Evolutionary conservation across 192 early-diverging fungal genomes (phyloP), one percentile per base, ranked within the genome.

Genomic region (Thamnidium elegans): DNA sequence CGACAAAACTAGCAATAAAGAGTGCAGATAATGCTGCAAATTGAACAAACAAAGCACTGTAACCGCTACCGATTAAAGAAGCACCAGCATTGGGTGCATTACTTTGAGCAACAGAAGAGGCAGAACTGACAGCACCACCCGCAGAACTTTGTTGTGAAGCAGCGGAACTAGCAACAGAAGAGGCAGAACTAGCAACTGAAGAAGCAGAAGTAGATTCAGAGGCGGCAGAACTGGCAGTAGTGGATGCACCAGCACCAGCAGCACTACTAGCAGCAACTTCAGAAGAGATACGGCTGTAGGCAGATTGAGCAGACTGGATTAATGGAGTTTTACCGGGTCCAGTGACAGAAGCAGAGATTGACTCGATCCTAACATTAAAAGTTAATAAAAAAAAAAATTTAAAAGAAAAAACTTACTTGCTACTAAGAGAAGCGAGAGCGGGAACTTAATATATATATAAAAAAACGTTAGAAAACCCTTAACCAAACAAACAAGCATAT

Each of bases 1-100:
- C 54, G 20, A 53, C 53, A 42, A 65, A 65, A 30, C 64, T 65
- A 55, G 54, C 64, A 47, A 52, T 52, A 56, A 65, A 65, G 53
- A 65, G 44, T 19, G 64, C 53, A 30, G 42, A 45, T 14, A 65
- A 45, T 8, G 53, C 52, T 14, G 52, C 53, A 45, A 55, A 20
- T 55, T 65, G 64, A n/a, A 55, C 17, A n/a, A 43, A 32, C 5
- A 55, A 20, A 21, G 15, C 20, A 6, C 45, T 19, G 46, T 42
- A 47, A 23, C 31, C n/a, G 26, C 9, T 10, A 39, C 36, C 36
- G 5, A 23, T 21, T 34, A 43, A 14, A 21, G 44, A 51, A 56
- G 52, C 44, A 32, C 20, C 20, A n/a, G 30, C 21, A 7, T 10
- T 19, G 0, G 51, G 51, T 9, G 50, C 42, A 31, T 17, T 50